These are phyloP conservation scores for Pseudocercospora fijiensis DNA, from an alignment of 2,329 filamentous ascomycete genomes.

Conservation along the genomic window DNA sequence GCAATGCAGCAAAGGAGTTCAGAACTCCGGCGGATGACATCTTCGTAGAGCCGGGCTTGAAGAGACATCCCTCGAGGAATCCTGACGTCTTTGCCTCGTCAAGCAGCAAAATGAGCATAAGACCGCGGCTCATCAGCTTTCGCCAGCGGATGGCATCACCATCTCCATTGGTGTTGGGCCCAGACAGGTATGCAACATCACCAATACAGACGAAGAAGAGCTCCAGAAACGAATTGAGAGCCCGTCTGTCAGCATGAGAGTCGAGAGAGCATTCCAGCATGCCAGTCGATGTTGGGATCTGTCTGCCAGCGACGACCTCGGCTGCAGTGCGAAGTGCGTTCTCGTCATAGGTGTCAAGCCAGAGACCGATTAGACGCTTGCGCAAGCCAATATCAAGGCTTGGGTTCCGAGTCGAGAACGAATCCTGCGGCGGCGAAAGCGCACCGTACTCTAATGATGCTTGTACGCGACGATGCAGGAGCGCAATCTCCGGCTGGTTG, in stretches of 20 bases:
- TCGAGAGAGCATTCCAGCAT: conserved; percentile 26
- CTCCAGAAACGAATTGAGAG: conserved; percentile 50
- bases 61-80: conserved; percentile 48
- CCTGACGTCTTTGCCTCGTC: conserved; percentile 53
- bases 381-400: conserved; percentile 59
- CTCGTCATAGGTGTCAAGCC: conserved; percentile 58
- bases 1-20: conserved; percentile 51
- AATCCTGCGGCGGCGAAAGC: conserved; percentile 55
- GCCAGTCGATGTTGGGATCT: conserved; percentile 19
- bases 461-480: conserved; percentile 56
- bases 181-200: conserved; percentile 44
- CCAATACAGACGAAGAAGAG: conserved; percentile 59
- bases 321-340: conserved; percentile 52
- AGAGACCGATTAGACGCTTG: conserved; percentile 57
- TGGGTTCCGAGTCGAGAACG: conserved; percentile 46
- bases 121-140: conserved; percentile 57
- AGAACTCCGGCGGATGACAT: conserved; percentile 59
- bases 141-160: conserved; percentile 43
- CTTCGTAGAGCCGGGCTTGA: conserved; percentile 51
- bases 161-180: conserved; percentile 27
- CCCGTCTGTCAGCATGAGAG: conserved; percentile 24
- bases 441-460: conserved; percentile 60
- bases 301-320: conserved; percentile 59
- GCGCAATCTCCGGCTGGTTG: conserved; percentile 52
- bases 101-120: conserved; percentile 61